Conservation (phyloP, 2,329 filamentous ascomycete genomes). For the Pseudopyricularia javanii region DNA sequence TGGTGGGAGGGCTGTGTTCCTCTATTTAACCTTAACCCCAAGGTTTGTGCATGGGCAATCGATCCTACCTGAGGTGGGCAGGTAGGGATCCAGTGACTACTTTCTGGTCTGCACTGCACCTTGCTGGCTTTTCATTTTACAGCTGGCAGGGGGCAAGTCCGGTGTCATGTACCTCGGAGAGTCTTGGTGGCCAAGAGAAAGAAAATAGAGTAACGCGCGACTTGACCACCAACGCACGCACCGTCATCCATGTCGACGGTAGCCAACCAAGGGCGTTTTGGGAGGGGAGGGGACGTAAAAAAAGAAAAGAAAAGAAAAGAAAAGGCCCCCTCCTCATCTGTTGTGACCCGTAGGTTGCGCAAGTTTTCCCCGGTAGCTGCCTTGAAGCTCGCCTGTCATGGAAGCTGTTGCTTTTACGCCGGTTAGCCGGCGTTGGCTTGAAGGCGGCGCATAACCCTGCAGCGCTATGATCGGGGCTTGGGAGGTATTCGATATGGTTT, state of each 20-base stretch:
- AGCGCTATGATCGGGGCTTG: neutral
- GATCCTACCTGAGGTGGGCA: neutral
- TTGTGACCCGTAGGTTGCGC: neutral
- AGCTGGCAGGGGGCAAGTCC: too few relatives aligned
- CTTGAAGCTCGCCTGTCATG: neutral
- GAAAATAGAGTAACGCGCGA: neutral
- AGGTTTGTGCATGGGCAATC: neutral
- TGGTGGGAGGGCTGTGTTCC: neutral
- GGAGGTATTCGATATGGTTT: neutral
- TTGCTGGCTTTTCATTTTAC: neutral
- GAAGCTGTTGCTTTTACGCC: neutral
- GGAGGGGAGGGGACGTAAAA: too few relatives aligned
- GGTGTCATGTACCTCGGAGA: too few relatives aligned
- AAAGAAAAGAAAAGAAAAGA: too few relatives aligned
- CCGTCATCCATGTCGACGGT: neutral
- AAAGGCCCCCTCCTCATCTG: neutral
- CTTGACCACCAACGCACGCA: too few relatives aligned
- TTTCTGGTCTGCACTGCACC: neutral
- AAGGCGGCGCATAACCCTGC: neutral
- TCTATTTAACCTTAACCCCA: neutral
- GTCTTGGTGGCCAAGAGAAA: neutral
- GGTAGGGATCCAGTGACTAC: neutral
- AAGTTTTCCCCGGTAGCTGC: neutral
- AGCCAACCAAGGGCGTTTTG: neutral
- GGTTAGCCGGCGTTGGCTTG: neutral